These are phyloP conservation scores for Pseudisothecium myosuroides DNA, from an alignment of 225 moss, liverwort and hornwort species.

Conservation along the genomic window DNA sequence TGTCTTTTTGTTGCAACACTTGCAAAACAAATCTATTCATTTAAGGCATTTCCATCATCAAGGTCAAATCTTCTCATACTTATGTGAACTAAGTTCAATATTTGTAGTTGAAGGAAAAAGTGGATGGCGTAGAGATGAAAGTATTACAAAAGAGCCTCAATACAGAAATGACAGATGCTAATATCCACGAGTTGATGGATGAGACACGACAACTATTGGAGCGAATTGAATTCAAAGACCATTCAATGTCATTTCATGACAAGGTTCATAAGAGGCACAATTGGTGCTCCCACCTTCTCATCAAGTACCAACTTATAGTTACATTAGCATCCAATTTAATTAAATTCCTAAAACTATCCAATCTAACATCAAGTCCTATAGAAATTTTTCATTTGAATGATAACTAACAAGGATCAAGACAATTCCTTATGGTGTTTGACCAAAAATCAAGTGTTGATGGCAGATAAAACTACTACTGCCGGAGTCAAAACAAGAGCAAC, in stretches of 20 bases:
- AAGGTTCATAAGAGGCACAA: neutral
- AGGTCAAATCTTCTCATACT: neutral
- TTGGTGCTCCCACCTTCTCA: neutral
- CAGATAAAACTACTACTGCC: neutral
- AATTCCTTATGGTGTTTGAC: accelerated
- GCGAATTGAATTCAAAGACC: slow-evolving; percentile 15
- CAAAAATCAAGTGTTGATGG: neutral
- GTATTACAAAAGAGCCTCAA: neutral
- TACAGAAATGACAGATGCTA: slow-evolving; percentile 12
- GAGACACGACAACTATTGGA: slow-evolving; percentile 24
- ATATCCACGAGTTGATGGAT: slow-evolving; percentile 22
- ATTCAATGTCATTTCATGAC: neutral
- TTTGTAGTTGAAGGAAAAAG: neutral
- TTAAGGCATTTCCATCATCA: neutral
- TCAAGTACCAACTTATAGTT: neutral
- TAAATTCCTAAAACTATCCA: too few relatives aligned
- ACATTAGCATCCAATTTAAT: neutral
- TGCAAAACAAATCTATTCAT: neutral
- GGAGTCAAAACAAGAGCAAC: neutral
- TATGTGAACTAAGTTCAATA: neutral
- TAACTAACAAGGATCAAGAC: neutral
- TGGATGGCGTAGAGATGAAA: neutral
- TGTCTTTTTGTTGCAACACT: neutral
- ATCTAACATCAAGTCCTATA: neutral
- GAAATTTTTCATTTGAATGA: neutral